Conservation (phyloP, 148 eudicot genomes). For the Vaccinium vitisidaea region DNA sequence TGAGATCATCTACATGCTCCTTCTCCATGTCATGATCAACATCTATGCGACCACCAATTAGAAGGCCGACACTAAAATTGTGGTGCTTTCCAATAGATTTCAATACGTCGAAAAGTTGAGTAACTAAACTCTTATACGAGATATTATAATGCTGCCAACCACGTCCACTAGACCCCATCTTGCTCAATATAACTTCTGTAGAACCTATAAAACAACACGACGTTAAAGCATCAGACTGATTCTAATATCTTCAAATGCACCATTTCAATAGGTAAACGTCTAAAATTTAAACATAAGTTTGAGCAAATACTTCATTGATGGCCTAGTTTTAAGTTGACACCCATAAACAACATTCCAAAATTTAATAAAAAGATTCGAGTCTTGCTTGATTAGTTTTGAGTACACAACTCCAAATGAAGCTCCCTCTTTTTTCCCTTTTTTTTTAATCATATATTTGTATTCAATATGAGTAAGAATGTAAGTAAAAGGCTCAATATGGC, state of each 20-base stretch:
- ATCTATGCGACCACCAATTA: constrained; percentile 92
- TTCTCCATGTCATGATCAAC: constrained; percentile 59
- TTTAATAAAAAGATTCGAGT: neutral
- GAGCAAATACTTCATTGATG: neutral
- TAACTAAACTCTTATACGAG: constrained; percentile 85
- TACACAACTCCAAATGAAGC: neutral
- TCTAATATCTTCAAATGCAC: neutral
- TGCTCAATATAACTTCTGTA: constrained; percentile 70
- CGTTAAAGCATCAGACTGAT: neutral
- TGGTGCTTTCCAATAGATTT: constrained; percentile 78
- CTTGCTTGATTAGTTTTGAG: neutral
- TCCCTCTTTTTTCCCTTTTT: neutral
- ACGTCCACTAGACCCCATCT: constrained; percentile 93
- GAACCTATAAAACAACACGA: constrained; percentile 37
- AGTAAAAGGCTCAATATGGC: neutral
- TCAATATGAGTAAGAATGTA: neutral
- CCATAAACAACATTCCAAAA: neutral
- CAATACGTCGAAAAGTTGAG: constrained; percentile 74
- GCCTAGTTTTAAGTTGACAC: neutral
- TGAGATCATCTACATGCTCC: constrained; percentile 75
- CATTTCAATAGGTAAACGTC: neutral
- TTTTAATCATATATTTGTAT: neutral
- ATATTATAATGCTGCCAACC: constrained; percentile 86
- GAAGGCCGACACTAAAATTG: constrained; percentile 84
- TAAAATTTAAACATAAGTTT: neutral